Base-by-base conservation (phyloP, 768 basidiomycete genomes). In the Phylloporus arenicola region DNA sequence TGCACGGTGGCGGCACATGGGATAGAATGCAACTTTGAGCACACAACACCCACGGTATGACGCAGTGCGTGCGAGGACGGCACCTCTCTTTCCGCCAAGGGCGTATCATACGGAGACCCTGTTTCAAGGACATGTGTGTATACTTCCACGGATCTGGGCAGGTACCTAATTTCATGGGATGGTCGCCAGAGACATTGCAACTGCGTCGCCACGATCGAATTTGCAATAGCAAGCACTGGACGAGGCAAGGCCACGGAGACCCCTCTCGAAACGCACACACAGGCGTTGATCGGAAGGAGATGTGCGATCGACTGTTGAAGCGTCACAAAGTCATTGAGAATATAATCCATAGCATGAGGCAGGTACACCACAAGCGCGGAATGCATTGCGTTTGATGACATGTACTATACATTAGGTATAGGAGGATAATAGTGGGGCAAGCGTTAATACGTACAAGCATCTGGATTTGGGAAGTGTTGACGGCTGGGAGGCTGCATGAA, bases 201-300 rank as follows among this genome's bases (percentile, higher is more conserved):
- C 56, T 56, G 58, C 63, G 55, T 60, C 52, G 55, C 54, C 41
- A 37, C 39, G 43, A 37, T 19, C 43, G 31, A 59, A 63, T 63
- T 63, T 63, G 58, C 25, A 65, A 63, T 48, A 29, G 6, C 13
- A 42, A 38, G 40, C n/a, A 53, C 51, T 30, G 61, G 50, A 57
- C 48, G 55, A 57, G 40, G 51, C 16, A 60, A 58, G 47, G 45
- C 61, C 63, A 64, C 55, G 62, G 61, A 62, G 62, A 55, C 53
- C 39, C 40, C 29, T 48, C 48, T 40, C 31, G 38, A 43, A 29
- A 52, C 63, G 50, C 55, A 56, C 22, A 56, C 47, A 57, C 52
- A 62, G 45, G 47, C n/a, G n/a, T 37, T 56, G 61, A 64, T 64
- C 54, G 60, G 58, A 55, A 58, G 45, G n/a, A 60, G 62, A 60